Base-by-base conservation (phyloP, 257 asterid genomes). In the Solanum sejunctum region DNA sequence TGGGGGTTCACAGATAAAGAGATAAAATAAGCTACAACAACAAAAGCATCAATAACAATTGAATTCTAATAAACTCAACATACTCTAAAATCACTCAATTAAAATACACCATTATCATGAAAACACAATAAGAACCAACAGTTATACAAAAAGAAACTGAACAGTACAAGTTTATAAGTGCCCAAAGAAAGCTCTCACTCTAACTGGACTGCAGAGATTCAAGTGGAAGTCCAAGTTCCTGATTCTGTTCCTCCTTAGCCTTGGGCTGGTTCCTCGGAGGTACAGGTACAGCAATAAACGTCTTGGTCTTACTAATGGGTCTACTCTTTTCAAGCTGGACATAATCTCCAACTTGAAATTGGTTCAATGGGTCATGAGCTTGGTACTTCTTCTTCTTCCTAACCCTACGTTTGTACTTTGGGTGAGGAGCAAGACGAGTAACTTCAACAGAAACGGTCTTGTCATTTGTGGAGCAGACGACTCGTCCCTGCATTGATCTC, bases 321-420 rank as follows among this genome's bases (percentile, higher is more conserved):
- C 90, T 84, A 89, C 94, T 84, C 88, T 93, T 93, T 60, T 93
- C 95, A 56, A 95, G 98, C 93, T 91, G 95, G 41, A 95, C 99
- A 52, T 81, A 10, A 71, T 95, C 98, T 67, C 99, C 99, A 82
- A 94, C 95, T 86, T 95, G 82, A 80, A 96, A 96, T 88, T 93
- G 97, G 86, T 96, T 96, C 61, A 83, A 45, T 55, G 94, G 96
- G 93, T 96, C 98, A 78, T 96, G 98, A 49, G 97, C 99, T 85
- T 96, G 99, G 91, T 88, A 96, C 94, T 87, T 96, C 98, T 93
- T 96, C 98, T 93, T 96, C 89, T 85, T 87, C 93, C 96, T 87
- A 83, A 95, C 95, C 41, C 99, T 92, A 15, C 98, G 95, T 91
- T 96, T 92, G 93, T 96, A 96, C 95, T 96, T 96, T 0, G 99